These are phyloP conservation scores for Avena insularis DNA, from an alignment of 176 grass and related monocot genomes.

Conservation along the genomic window DNA sequence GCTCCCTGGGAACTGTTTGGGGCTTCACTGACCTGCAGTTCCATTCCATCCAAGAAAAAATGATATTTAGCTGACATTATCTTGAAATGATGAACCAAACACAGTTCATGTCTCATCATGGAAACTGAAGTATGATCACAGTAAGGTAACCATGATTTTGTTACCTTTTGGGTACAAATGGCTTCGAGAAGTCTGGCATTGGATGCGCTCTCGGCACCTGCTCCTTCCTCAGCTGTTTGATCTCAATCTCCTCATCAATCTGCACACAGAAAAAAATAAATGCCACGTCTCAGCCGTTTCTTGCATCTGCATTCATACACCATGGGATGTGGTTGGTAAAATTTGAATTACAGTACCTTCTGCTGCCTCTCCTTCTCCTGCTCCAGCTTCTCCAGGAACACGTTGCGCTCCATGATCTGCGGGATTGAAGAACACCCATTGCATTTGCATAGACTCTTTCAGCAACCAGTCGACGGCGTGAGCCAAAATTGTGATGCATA, in stretches of 20 bases:
- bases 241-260: constrained; percentile 65
- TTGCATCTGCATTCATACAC: neutral
- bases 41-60: neutral
- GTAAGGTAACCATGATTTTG: neutral
- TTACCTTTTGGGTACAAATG: constrained; percentile 80
- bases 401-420: constrained; percentile 60
- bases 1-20: constrained; percentile 70
- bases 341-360: constrained; percentile 49
- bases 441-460: constrained; percentile 8
- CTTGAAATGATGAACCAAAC: neutral
- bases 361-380: constrained; percentile 61
- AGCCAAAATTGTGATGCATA: constrained; percentile 11
- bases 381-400: constrained; percentile 68
- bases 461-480: neutral
- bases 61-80: neutral
- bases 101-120: neutral
- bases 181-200: constrained; percentile 81
- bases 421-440: constrained; percentile 2
- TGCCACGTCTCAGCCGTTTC: neutral
- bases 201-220: constrained; percentile 74
- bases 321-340: neutral
- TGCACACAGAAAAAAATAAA: neutral
- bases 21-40: constrained; percentile 66
- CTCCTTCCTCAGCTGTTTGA: constrained; percentile 69
- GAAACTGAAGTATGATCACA: neutral